Evolutionary conservation across 495 filamentous ascomycete species (phyloP).

Genomic region (Hypoxylon crocopeplum): DNA sequence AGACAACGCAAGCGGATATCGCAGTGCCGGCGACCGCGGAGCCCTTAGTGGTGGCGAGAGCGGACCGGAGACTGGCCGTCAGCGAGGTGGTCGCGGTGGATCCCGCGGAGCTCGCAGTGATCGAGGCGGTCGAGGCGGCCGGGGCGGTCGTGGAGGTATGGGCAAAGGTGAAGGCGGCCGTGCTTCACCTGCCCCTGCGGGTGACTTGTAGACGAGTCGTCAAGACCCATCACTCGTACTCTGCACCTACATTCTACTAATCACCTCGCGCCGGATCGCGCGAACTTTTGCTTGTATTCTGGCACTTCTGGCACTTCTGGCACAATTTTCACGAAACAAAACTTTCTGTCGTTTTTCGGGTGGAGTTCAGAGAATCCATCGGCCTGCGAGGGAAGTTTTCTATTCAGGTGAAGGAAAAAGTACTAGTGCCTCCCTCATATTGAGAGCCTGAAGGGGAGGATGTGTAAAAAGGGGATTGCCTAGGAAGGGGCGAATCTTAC

Average conservation of each 20-base stretch:
- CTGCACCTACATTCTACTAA: conserved; percentile 29
- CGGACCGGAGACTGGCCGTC: conserved; percentile 75
- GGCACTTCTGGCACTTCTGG: too few species aligned
- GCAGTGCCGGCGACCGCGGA: conserved; percentile 58
- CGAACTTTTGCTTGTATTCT: conserved; percentile 37
- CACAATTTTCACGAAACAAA: conserved; percentile 36
- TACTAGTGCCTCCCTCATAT: conserved; percentile 19
- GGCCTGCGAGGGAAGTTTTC: conserved; percentile 34
- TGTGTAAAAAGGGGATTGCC: neutral
- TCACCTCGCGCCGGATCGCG: conserved; percentile 39
- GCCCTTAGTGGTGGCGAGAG: conserved; percentile 65
- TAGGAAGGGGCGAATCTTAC: neutral
- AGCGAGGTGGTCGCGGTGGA: conserved; percentile 70
- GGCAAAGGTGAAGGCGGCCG: conserved; percentile 60
- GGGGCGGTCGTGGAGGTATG: conserved; percentile 67
- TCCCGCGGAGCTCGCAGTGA: conserved; percentile 61
- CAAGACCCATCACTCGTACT: neutral
- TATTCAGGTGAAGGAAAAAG: conserved; percentile 25
- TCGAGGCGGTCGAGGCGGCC: conserved; percentile 60
- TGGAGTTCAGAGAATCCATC: conserved; percentile 37
- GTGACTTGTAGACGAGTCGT: conserved; percentile 53
- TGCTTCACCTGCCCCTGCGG: conserved; percentile 58
- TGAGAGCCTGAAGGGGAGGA: neutral
- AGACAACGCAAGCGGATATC: conserved; percentile 67
- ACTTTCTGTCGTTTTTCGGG: conserved; percentile 38